These are phyloP conservation scores for Cyclotella kingstonii DNA, from an alignment of 108 stramenopile species.

Conservation along the genomic window DNA sequence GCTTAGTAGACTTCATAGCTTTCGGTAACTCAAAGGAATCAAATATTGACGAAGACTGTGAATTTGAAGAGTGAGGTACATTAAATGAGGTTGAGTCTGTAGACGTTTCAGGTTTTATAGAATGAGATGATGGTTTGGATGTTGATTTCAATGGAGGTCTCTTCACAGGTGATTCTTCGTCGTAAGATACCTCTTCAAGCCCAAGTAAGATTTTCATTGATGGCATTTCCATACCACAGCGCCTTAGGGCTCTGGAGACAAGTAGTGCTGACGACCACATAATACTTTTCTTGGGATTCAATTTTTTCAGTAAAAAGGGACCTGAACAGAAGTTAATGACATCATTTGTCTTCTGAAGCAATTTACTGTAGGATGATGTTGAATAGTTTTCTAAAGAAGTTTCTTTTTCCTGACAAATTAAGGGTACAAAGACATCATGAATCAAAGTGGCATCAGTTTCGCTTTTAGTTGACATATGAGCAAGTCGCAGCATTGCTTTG, in stretches of 20 bases:
- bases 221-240: slow-evolving; percentile 67
- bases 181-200: slow-evolving; percentile 21
- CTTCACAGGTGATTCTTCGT: slow-evolving; percentile 9
- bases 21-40: slow-evolving; percentile 46
- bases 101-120: slow-evolving; percentile 1
- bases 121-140: not conserved
- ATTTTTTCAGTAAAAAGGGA: slow-evolving; percentile 56
- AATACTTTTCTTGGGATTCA: slow-evolving; percentile 54
- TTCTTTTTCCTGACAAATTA: slow-evolving; percentile 6
- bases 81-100: not conserved
- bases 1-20: slow-evolving; percentile 10
- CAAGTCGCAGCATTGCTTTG: slow-evolving; percentile 44
- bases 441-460: slow-evolving; percentile 6
- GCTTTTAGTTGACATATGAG: slow-evolving; percentile 22
- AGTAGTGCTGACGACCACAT: slow-evolving; percentile 55
- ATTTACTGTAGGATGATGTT: not conserved
- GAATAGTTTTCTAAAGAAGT: not conserved
- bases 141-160: not conserved
- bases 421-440: slow-evolving; percentile 7
- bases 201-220: slow-evolving; percentile 44
- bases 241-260: slow-evolving; percentile 50
- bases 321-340: slow-evolving; percentile 67
- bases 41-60: slow-evolving; percentile 52
- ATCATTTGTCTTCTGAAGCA: slow-evolving; percentile 50
- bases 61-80: not conserved